A percentile compares a stretch with the other conserved stretches of the same genome.
phyloP scores from a whole-genome alignment of 768 basidiomycete genomes.

The Mycena vulgaris region DNA sequence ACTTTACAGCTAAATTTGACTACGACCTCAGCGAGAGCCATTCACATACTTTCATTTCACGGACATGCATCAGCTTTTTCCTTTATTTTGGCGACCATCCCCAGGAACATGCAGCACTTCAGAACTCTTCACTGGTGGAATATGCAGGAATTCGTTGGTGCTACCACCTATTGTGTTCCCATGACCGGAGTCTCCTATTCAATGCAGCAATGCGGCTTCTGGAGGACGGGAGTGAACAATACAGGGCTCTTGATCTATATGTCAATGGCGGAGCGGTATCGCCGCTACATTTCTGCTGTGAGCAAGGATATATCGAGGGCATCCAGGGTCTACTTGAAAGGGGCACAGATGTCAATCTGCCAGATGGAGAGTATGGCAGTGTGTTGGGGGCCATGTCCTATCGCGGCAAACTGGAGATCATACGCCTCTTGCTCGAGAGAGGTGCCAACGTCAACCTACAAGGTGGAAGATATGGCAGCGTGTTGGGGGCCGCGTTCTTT shows the following conservation, averaged over 20 bases:
- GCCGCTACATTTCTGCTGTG: too few species aligned
- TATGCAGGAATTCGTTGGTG: constrained; percentile 2
- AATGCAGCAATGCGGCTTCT: background rate
- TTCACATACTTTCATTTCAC: background rate
- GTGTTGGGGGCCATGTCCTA: background rate
- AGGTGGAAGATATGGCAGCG: background rate
- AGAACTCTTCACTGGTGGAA: constrained; percentile 1
- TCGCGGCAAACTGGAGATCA: background rate
- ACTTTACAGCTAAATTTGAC: background rate
- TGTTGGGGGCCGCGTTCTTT: background rate
- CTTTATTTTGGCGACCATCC: background rate
- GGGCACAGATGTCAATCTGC: background rate
- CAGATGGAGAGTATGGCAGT: background rate
- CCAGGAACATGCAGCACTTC: background rate
- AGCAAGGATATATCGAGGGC: too few species aligned
- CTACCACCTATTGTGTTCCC: background rate
- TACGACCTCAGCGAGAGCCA: background rate
- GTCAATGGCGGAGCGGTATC: too few species aligned
- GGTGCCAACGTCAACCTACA: background rate
- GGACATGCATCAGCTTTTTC: constrained; percentile 11
- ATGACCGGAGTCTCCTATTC: background rate
- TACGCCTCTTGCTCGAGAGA: background rate
- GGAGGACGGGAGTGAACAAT: too few species aligned
- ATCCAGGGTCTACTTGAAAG: background rate
- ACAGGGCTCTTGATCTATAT: background rate